phyloP scores from a whole-genome alignment of 805 yeast species.

The Metschnikowia henanensis region DNA sequence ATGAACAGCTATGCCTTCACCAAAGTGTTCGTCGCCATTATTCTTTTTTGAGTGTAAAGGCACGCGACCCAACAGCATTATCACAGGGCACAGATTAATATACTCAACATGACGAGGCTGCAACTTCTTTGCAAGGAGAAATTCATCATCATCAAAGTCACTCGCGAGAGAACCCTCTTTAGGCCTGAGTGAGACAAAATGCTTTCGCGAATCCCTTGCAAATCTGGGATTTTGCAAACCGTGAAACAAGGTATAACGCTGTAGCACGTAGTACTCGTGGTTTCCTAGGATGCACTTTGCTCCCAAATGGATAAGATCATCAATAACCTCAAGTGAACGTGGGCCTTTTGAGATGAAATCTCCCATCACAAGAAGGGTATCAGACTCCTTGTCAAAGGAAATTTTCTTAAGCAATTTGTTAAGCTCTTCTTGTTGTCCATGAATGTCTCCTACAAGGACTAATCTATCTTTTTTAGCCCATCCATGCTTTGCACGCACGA shows the following conservation, averaged over 20 bases:
- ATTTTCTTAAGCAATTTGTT: constrained; percentile 50
- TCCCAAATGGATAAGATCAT: constrained; percentile 49
- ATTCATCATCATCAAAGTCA: constrained; percentile 35
- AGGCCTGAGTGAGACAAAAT: neutral
- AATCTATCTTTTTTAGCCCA: constrained; percentile 40
- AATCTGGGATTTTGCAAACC: constrained; percentile 40
- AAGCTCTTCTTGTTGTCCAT: constrained; percentile 69
- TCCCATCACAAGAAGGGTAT: constrained; percentile 71
- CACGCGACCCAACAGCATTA: constrained; percentile 60
- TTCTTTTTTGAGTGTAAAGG: constrained; percentile 39
- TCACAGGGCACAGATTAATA: constrained; percentile 62
- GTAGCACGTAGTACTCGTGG: constrained; percentile 75
- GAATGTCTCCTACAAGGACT: constrained; percentile 83
- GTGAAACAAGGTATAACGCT: constrained; percentile 63
- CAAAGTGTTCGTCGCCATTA: constrained; percentile 27
- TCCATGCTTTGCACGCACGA: neutral
- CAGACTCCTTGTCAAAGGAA: constrained; percentile 46
- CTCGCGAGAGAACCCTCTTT: neutral
- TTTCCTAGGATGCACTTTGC: constrained; percentile 84
- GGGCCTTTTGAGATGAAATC: constrained; percentile 88
- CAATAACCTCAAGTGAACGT: constrained; percentile 65
- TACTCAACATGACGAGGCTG: constrained; percentile 61
- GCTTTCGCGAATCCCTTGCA: constrained; percentile 3
- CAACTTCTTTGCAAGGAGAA: constrained; percentile 50
- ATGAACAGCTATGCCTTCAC: constrained; percentile 65